Evolutionary conservation across 306 rosid species (phyloP).

Genomic region (Malus fusca): DNA sequence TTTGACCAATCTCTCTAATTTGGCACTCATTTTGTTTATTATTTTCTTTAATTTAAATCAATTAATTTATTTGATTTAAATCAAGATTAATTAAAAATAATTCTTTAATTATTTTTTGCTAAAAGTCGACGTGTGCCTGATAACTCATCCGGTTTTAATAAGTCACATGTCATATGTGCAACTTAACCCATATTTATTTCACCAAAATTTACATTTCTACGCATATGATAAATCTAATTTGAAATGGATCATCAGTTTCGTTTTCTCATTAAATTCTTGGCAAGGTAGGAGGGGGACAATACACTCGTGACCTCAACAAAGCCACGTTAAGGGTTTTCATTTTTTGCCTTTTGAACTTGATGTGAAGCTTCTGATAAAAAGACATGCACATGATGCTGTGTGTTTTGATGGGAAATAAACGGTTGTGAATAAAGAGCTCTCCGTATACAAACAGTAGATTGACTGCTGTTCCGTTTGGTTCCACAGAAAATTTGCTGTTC

Average conservation of each 20-base stretch:
- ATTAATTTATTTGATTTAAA: no score
- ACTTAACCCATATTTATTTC: no score
- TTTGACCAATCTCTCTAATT: no score
- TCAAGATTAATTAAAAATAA: no score
- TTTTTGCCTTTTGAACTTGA: background rate
- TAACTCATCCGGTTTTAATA: no score
- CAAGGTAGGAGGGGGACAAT: conserved; percentile 27
- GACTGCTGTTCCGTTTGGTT: background rate
- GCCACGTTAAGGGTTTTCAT: conserved; percentile 12
- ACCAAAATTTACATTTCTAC: no score
- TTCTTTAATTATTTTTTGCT: no score
- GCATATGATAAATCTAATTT: background rate
- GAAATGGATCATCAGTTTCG: background rate
- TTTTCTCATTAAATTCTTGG: conserved; percentile 13
- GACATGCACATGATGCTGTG: background rate
- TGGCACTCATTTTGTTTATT: no score
- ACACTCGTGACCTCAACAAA: conserved; percentile 27
- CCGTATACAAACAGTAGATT: background rate
- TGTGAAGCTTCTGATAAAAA: background rate
- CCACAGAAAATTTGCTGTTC: background rate
- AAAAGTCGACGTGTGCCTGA: no score
- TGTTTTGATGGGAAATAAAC: background rate
- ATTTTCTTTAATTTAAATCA: no score
- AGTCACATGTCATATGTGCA: no score
- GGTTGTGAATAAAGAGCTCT: background rate